Conservation (phyloP, 108 stramenopile genomes). For the Discostella pseudostelligera region DNA sequence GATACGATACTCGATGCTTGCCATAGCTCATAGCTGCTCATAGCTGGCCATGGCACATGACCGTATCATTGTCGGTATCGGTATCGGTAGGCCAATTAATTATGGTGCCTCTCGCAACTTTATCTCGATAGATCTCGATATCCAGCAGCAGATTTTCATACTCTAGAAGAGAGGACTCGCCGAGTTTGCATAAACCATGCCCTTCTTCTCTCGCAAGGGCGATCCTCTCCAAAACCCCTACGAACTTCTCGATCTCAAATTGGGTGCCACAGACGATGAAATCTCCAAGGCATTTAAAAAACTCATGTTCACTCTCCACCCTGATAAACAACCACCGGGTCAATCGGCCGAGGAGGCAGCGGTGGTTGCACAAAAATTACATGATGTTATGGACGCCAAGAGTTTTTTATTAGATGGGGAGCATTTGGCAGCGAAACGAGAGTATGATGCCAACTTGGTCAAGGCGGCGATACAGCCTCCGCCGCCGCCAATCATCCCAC, state of each 20-base stretch:
- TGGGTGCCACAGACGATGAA: slow-evolving; percentile 55
- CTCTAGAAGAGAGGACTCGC: no score
- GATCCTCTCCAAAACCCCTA: slow-evolving; percentile 58
- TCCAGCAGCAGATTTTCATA: no score
- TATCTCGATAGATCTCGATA: no score
- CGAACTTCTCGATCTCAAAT: slow-evolving; percentile 52
- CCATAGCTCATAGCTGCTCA: no score
- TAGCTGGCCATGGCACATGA: no score
- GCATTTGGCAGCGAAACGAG: slow-evolving; percentile 24
- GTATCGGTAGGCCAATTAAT: no score
- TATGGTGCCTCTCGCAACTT: no score
- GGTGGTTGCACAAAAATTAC: slow-evolving; percentile 20
- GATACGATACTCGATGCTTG: no score
- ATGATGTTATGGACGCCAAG: slow-evolving; percentile 46
- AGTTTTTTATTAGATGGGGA: slow-evolving; percentile 40
- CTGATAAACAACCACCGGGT: slow-evolving; percentile 67
- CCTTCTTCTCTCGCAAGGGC: slow-evolving; percentile 29
- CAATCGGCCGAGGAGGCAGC: slow-evolving; percentile 43
- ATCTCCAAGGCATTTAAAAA: slow-evolving; percentile 82
- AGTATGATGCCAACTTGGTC: slow-evolving; percentile 44
- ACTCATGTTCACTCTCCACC: slow-evolving; percentile 75
- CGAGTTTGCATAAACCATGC: slow-evolving; percentile 24
- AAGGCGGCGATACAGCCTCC: slow-evolving; percentile 12
- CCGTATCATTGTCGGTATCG: no score
- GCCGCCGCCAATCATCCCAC: no score